Evolutionary conservation across 1,284 basidiomycete species (phyloP), one percentile per base, ranked within the genome.

Genomic region (Trichosporon sp.): DNA sequence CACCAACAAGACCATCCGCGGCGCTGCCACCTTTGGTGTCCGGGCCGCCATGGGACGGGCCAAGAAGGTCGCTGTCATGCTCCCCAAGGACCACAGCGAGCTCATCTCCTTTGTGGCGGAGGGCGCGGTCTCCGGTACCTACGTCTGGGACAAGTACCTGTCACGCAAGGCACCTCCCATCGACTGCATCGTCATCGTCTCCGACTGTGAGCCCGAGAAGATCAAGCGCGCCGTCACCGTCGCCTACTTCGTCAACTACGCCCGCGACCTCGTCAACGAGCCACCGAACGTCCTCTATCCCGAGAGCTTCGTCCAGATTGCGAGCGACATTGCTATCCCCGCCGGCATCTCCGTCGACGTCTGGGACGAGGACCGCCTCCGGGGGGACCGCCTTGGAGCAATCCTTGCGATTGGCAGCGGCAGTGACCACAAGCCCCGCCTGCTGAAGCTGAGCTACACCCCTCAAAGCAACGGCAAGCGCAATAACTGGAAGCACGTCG

Each of bases 381-480:
- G 11, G 1, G 38, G 32, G 9, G 68, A 70, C 21, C 18, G 32
- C 29, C 25, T 67, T 21, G 23, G 29, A 23, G 47, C 27, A n/a
- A 63, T 70, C 56, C 32, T 60, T n/a, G 51, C 18, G 18, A 65
- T 70, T 15, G 68, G 68, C 3, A 4, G 21, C 6, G 68, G 65
- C 5, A 65, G 65, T 11, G n/a, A 15, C 27, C 62, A 25, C 62
- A 63, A 56, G 8, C 68, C 68, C n/a, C 68, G 68, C 12, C 56
- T 70, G 15, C 63, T 70, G 63, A 70, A 67, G 62, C 53, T 70
- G 25, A 29, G 65, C 8, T 70, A 70, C 68, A 62, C 64, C 2
- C 65, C 65, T 34, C n/a, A n/a, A n/a, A 53, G 34, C 9, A 51
- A 56, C 42, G 68, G 63, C 38, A 70, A 70, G 65, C 65, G 68